Evolutionary conservation across 495 filamentous ascomycete genomes (phyloP).

Genomic region (Penicillium argentinense): DNA sequence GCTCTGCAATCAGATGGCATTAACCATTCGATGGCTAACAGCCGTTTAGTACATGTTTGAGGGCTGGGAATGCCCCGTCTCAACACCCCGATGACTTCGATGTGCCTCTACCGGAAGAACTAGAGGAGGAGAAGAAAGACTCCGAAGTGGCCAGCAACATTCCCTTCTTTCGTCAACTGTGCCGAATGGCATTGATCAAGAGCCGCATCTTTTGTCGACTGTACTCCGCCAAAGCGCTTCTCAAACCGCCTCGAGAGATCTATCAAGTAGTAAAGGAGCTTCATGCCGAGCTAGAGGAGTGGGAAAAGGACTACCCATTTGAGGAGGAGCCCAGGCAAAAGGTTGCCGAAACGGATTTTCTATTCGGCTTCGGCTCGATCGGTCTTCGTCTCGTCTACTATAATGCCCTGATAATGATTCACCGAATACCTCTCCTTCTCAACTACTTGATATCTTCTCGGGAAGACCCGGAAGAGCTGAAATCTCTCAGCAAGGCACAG

Average conservation of each 20-base stretch:
- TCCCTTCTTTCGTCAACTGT: conserved; percentile 86
- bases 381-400: conserved; percentile 92
- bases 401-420: conserved; percentile 93
- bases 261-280: conserved; percentile 86
- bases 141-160: conserved; percentile 70
- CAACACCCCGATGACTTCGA: conserved; percentile 98
- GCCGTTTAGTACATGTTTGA: conserved; percentile 66
- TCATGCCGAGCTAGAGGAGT: conserved; percentile 82
- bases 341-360: conserved; percentile 77
- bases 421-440: conserved; percentile 91
- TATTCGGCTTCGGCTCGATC: conserved; percentile 82
- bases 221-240: conserved; percentile 83
- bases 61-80: conserved; percentile 81
- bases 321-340: conserved; percentile 80
- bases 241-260: conserved; percentile 80
- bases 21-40: no score
- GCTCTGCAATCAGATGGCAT: no score
- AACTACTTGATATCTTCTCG: conserved; percentile 63
- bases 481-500: conserved; percentile 52
- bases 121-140: conserved; percentile 68
- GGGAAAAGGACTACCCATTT: conserved; percentile 77
- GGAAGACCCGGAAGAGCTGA: conserved; percentile 10
- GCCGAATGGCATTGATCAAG: conserved; percentile 82
- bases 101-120: conserved; percentile 81
- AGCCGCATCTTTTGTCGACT: conserved; percentile 87